phyloP scores from a whole-genome alignment of 768 basidiomycete genomes.

The Gloeophyllum trabeum region DNA sequence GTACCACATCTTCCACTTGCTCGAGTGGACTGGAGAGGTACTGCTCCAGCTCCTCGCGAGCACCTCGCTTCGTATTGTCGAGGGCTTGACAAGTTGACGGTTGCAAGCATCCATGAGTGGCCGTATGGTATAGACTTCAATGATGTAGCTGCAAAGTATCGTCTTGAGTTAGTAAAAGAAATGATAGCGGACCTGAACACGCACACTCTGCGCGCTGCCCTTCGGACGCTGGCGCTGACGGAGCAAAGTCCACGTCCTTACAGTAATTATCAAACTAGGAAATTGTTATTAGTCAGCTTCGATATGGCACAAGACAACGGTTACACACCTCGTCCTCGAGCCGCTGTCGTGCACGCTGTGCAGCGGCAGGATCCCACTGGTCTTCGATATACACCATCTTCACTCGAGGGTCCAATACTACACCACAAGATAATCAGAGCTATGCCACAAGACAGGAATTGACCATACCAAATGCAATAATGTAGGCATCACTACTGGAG shows the following conservation, averaged over 20 bases:
- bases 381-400: neutral
- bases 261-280: neutral
- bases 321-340: neutral
- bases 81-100: slow-evolving; percentile 4
- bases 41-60: slow-evolving; percentile 5
- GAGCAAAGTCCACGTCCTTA: too few species aligned
- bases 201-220: neutral
- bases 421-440: neutral
- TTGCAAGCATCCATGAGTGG: slow-evolving; percentile 6
- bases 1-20: slow-evolving; percentile 6
- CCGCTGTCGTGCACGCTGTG: neutral
- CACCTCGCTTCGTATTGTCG: neutral
- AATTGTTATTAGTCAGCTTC: neutral
- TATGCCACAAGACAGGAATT: neutral
- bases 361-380: neutral
- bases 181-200: neutral
- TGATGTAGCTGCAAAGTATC: neutral
- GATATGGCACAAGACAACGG: neutral
- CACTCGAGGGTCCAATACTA: neutral
- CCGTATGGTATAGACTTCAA: slow-evolving; percentile 2
- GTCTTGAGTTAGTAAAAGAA: neutral
- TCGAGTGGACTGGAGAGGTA: slow-evolving; percentile 9
- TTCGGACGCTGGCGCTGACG: neutral
- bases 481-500: neutral
- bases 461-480: neutral